Percentiles rank a stretch among this genome's conserved stretches.
Conservation (phyloP, 2,329 filamentous ascomycete species). For the Cladosporium sp. region DNA sequence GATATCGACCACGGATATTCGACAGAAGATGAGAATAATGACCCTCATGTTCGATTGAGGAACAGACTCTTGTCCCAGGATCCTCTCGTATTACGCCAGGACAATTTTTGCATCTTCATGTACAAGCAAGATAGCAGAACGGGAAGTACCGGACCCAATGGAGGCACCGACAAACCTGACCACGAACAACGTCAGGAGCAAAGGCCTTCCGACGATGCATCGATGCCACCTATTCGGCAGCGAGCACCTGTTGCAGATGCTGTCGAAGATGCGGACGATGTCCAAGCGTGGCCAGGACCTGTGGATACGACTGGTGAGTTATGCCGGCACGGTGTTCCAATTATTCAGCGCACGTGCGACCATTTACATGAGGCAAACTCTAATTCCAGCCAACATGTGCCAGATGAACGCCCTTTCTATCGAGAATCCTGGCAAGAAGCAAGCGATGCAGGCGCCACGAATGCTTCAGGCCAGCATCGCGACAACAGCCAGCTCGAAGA, state of each 20-base stretch:
- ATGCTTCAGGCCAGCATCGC: no score
- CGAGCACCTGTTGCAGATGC: background rate
- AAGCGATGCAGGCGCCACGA: no score
- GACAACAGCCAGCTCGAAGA: no score
- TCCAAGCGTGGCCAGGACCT: no score
- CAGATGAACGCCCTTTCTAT: no score
- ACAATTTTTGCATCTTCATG: background rate
- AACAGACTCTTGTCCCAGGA: background rate
- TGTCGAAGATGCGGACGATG: background rate
- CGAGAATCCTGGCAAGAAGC: no score
- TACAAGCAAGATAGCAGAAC: background rate
- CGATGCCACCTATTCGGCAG: background rate
- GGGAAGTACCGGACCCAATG: background rate
- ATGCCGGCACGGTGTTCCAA: no score
- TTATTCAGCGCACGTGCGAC: no score
- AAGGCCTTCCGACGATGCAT: background rate
- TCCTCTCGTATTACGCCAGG: background rate
- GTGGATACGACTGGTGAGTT: no score
- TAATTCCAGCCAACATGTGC: no score
- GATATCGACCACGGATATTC: slow-evolving; percentile 6
- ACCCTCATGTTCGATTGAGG: background rate
- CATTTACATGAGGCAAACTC: no score
- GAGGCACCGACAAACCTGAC: background rate
- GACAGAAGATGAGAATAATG: background rate
- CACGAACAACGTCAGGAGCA: background rate